A percentile compares a stretch with the other conserved stretches of the same genome.
Conservation (phyloP, 73 alveolate genomes). For the Stentor coeruleus region DNA sequence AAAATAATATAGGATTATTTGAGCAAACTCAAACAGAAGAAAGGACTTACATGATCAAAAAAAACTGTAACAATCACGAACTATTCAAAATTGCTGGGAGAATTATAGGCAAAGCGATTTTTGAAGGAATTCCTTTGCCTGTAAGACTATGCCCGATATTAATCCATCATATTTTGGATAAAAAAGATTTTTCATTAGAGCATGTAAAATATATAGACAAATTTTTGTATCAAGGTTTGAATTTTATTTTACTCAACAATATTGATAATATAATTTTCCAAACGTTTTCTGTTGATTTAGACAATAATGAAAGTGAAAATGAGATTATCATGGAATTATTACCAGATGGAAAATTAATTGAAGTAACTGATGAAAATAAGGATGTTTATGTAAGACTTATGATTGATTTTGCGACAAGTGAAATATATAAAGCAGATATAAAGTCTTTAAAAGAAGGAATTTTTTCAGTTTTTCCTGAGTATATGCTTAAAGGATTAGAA, state of each 20-base stretch:
- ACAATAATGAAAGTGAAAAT: no score
- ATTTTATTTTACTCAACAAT: no score
- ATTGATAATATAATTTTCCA: no score
- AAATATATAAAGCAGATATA: conserved; percentile 32
- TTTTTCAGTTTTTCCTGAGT: conserved; percentile 54
- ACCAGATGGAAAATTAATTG: conserved; percentile 38
- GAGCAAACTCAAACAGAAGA: background rate
- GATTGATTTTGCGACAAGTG: background rate
- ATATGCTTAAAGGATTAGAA: conserved; percentile 43
- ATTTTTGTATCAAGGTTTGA: background rate
- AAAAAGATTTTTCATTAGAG: no score
- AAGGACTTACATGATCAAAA: background rate
- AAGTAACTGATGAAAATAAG: conserved; percentile 33
- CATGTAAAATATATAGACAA: no score
- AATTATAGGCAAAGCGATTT: conserved; percentile 74
- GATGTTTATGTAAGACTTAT: conserved; percentile 10
- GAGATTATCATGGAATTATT: conserved; percentile 44
- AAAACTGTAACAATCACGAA: background rate
- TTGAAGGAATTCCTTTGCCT: conserved; percentile 76
- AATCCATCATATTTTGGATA: no score
- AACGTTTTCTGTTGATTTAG: no score
- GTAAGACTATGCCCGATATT: conserved; percentile 24
- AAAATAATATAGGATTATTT: background rate
- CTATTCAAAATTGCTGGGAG: conserved; percentile 63
- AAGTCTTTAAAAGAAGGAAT: conserved; percentile 52